phyloP scores from a whole-genome alignment of 225 moss, liverwort and hornwort species.

The Pseudisothecium myosuroides region DNA sequence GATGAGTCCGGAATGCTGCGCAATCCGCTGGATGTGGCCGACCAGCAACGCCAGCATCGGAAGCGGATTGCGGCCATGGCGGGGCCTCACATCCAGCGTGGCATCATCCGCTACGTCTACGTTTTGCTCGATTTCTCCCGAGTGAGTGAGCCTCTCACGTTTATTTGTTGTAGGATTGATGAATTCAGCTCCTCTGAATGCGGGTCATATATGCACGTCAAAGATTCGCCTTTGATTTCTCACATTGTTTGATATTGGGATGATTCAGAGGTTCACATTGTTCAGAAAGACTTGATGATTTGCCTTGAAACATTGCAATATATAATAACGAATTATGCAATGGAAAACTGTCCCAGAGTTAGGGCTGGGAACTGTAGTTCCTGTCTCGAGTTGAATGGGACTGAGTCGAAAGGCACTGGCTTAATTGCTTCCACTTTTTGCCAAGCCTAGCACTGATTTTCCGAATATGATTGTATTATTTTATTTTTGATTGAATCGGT shows the following conservation, averaged over 20 bases:
- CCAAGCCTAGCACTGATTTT: not conserved
- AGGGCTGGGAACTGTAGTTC: not conserved
- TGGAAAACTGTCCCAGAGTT: not conserved
- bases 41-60: constrained; percentile 92
- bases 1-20: constrained; percentile 83
- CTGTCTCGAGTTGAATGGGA: not conserved
- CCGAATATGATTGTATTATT: not conserved
- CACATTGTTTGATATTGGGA: not conserved
- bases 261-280: not conserved
- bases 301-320: not conserved
- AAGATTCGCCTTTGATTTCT: not conserved
- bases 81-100: constrained; percentile 85
- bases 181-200: not conserved
- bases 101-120: constrained; percentile 92
- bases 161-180: not conserved
- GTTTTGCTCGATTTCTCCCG: constrained; percentile 79
- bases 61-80: constrained; percentile 73
- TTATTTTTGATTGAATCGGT: not conserved
- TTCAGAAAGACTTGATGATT: not conserved
- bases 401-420: not conserved
- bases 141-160: constrained; percentile 24
- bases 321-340: not conserved
- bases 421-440: not conserved
- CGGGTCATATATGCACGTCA: not conserved
- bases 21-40: constrained; percentile 57